phyloP scores from a whole-genome alignment of 164 flowering plant species.

The Malania oleifera region DNA sequence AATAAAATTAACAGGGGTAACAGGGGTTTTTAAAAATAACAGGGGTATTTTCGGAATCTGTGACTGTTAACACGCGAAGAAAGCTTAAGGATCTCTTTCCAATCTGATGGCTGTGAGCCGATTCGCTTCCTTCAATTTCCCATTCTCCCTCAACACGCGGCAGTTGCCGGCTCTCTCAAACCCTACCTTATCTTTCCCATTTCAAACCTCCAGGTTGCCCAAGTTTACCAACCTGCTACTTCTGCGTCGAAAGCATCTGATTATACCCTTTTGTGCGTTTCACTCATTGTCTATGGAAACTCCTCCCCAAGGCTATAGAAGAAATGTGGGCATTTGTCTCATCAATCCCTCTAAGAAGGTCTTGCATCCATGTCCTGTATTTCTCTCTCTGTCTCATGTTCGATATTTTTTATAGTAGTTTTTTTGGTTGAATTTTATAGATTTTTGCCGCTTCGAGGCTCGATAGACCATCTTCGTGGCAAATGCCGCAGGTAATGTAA shows the following conservation, averaged over 20 bases:
- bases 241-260: slow-evolving; percentile 5
- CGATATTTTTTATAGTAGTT: slow-evolving; percentile 1
- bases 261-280: slow-evolving; percentile 11
- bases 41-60: no score
- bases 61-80: no score
- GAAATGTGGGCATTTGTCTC: slow-evolving; percentile 88
- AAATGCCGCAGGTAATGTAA: slow-evolving; percentile 83
- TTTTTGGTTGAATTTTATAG: slow-evolving; percentile 24
- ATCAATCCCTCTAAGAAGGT: slow-evolving; percentile 68
- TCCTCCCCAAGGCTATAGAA: slow-evolving; percentile 80
- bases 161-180: no score
- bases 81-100: no score
- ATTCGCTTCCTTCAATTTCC: slow-evolving; percentile 11
- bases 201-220: background rate
- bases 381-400: background rate
- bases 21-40: no score
- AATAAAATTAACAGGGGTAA: no score
- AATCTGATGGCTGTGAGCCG: no score
- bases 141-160: background rate
- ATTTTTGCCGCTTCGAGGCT: slow-evolving; percentile 76
- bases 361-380: background rate
- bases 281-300: slow-evolving; percentile 56
- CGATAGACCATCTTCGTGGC: slow-evolving; percentile 71
- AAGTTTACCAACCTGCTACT: slow-evolving; percentile 15
- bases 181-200: no score